Percentiles rank a stretch among this genome's conserved stretches.
Conservation (phyloP, 441 rosid genomes). For the Daphne laureola region DNA sequence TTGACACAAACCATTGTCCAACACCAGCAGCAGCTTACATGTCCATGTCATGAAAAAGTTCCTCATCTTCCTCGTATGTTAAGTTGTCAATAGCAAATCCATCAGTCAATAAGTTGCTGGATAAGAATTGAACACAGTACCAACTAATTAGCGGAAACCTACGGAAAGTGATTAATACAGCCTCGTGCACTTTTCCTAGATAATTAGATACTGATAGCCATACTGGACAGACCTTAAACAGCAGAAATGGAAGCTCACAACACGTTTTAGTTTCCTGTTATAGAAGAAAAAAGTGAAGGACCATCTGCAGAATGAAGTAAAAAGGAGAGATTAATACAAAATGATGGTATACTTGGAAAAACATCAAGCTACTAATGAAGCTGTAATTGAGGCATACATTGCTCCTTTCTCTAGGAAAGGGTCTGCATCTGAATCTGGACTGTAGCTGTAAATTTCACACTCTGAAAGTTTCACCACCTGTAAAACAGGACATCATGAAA, state of each 20-base stretch:
- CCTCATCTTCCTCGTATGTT: conserved; percentile 52
- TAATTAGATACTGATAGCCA: too few species aligned
- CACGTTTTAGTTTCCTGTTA: conserved; percentile 79
- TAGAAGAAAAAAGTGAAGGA: conserved; percentile 91
- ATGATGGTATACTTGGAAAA: background rate
- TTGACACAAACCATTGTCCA: conserved; percentile 1
- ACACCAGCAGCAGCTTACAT: conserved; percentile 36
- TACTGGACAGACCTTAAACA: conserved; percentile 53
- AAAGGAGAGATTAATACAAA: conserved; percentile 3
- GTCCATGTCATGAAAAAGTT: conserved; percentile 81
- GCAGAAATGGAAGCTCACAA: conserved; percentile 70
- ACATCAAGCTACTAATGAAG: background rate
- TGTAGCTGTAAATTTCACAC: conserved; percentile 82
- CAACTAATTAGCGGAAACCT: background rate
- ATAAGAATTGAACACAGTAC: conserved; percentile 14
- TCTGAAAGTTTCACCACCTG: conserved; percentile 87
- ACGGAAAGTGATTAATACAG: background rate
- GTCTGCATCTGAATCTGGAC: conserved; percentile 72
- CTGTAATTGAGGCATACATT: conserved; percentile 35
- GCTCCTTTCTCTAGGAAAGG: conserved; percentile 81
- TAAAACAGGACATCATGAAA: conserved; percentile 17
- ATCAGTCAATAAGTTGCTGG: conserved; percentile 75
- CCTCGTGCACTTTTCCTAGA: too few species aligned
- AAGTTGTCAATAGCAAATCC: conserved; percentile 35
- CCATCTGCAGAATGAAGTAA: conserved; percentile 49